These are phyloP conservation scores for Blastomyces gilchristii DNA, from an alignment of 2,329 filamentous ascomycete genomes.

Conservation along the genomic window DNA sequence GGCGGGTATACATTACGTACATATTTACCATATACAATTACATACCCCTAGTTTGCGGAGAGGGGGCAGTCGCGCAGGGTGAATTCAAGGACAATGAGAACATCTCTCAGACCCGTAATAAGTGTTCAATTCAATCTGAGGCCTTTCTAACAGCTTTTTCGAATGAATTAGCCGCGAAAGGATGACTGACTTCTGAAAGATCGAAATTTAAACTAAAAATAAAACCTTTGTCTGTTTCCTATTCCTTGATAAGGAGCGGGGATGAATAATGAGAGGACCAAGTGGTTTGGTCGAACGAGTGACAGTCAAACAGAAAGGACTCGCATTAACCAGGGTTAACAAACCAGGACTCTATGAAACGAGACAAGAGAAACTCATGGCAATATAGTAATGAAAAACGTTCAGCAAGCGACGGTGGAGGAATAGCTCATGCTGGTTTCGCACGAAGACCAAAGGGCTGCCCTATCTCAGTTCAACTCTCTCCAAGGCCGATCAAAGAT, in stretches of 20 bases:
- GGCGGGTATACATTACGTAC: neutral
- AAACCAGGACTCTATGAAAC: neutral
- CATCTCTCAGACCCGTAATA: no score
- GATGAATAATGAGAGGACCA: neutral
- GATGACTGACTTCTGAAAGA: no score
- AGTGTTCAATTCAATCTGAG: neutral
- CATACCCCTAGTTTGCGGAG: neutral
- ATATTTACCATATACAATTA: neutral
- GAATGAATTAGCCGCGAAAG: neutral
- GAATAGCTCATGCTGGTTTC: neutral
- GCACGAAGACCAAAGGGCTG: neutral
- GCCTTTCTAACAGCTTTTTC: neutral
- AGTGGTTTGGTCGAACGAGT: neutral
- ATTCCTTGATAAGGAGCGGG: neutral
- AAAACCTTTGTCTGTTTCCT: neutral
- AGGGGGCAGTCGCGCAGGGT: neutral
- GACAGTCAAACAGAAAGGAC: neutral
- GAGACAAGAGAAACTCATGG: neutral
- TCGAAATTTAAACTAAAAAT: constrained; percentile 12
- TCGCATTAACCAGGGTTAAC: neutral
- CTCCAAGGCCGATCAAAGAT: constrained; percentile 13
- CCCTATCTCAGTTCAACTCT: neutral
- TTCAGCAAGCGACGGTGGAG: neutral
- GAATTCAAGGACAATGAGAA: neutral
- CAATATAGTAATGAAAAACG: neutral